These are phyloP conservation scores for Flammula alnicola DNA, from an alignment of 1,284 basidiomycete genomes.

Conservation along the genomic window DNA sequence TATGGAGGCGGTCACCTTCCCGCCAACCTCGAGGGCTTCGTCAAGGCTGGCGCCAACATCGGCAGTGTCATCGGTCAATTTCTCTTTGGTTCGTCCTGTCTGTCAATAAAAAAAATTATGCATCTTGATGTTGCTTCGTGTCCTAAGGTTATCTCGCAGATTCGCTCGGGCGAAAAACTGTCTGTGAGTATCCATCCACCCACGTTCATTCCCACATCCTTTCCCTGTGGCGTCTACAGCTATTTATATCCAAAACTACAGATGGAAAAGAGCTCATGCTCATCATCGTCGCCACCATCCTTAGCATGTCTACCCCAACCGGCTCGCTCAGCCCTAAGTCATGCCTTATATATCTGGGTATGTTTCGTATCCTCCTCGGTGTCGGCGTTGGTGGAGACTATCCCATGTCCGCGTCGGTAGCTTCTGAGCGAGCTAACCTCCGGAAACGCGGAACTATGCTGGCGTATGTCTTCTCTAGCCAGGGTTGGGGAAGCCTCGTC, in stretches of 20 bases:
- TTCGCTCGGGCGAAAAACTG: conserved; percentile 65
- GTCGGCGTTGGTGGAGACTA: conserved; percentile 85
- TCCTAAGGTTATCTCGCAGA: conserved; percentile 64
- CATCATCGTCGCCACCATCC: conserved; percentile 74
- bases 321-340: conserved; percentile 46
- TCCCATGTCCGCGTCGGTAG: conserved; percentile 76
- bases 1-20: conserved; percentile 62
- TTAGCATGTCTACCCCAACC: conserved; percentile 51
- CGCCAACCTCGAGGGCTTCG: conserved; percentile 59
- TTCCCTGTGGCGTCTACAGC: background rate
- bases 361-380: conserved; percentile 75
- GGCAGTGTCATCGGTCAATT: conserved; percentile 80
- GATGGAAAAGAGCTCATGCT: conserved; percentile 83
- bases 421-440: conserved; percentile 71
- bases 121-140: background rate
- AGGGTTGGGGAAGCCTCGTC: conserved; percentile 76
- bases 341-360: conserved; percentile 61
- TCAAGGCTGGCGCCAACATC: conserved; percentile 76
- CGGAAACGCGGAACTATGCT: conserved; percentile 77
- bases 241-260: too few species aligned
- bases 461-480: conserved; percentile 76
- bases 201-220: conserved; percentile 20
- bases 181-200: conserved; percentile 50
- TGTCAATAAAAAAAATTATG: background rate
- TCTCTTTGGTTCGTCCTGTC: conserved; percentile 50